phyloP scores from a whole-genome alignment of 139 green algal genomes.

The Choricystis sp. region DNA sequence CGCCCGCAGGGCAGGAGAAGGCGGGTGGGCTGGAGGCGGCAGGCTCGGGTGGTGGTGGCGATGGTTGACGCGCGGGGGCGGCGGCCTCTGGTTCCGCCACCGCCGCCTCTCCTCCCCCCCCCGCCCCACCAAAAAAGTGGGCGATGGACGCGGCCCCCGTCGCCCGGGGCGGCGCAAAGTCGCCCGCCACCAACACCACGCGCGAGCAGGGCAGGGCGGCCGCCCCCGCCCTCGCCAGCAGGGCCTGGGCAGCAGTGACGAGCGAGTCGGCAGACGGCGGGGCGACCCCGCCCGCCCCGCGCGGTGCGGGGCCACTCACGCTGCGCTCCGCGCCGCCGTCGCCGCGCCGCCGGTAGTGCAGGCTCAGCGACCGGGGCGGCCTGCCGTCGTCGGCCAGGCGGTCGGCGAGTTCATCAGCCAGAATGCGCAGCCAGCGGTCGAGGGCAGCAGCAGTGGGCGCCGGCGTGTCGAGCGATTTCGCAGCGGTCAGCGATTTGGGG shows the following conservation, averaged over 20 bases:
- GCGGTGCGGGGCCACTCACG: neutral
- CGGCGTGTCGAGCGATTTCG: conserved; percentile 61
- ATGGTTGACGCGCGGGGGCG: neutral
- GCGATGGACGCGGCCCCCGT: conserved; percentile 11
- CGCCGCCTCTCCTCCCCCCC: neutral
- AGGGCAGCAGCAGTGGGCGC: conserved; percentile 20
- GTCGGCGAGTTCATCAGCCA: conserved; percentile 54
- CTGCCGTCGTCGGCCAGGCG: conserved; percentile 37
- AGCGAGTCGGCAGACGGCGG: neutral
- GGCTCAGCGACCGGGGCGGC: conserved; percentile 24
- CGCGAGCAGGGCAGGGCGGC: conserved; percentile 35
- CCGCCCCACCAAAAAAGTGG: conserved; percentile 14
- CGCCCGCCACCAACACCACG: conserved; percentile 35
- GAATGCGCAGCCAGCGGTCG: conserved; percentile 38
- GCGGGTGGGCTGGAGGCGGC: neutral
- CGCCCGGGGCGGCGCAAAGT: conserved; percentile 23
- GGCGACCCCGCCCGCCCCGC: neutral
- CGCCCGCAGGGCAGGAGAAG: too few relatives aligned
- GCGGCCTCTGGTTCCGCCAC: neutral
- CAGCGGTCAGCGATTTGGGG: conserved; percentile 46
- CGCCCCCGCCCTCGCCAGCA: conserved; percentile 9
- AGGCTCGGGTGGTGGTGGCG: neutral
- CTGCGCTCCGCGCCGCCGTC: neutral
- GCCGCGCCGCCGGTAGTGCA: conserved; percentile 19
- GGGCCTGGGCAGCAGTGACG: neutral